Evolutionary conservation across 2,329 filamentous ascomycete genomes (phyloP).

Genomic region (Fusarium lateritium): DNA sequence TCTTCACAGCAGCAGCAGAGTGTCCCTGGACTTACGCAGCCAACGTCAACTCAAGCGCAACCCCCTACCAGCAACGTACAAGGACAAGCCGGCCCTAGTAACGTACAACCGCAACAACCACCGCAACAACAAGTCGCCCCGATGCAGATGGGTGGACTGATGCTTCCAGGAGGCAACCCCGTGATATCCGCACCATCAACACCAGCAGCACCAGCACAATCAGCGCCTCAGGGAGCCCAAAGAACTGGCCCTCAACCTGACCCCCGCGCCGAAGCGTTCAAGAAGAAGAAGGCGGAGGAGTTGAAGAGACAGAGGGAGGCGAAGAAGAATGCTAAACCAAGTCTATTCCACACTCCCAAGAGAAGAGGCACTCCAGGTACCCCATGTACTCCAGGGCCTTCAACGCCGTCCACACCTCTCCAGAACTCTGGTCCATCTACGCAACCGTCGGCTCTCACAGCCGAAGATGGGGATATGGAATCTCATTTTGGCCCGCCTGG

Average conservation of each 20-base stretch:
- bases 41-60: background rate
- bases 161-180: constrained; percentile 33
- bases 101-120: background rate
- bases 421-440: background rate
- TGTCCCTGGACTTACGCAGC: background rate
- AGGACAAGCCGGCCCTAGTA: background rate
- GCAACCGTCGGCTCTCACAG: background rate
- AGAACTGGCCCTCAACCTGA: background rate
- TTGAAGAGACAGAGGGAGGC: background rate
- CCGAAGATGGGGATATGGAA: background rate
- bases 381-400: background rate
- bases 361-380: background rate
- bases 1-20: background rate
- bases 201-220: background rate
- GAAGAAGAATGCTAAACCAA: constrained; percentile 6
- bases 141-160: constrained; percentile 8
- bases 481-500: background rate
- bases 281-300: constrained; percentile 6
- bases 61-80: background rate
- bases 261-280: background rate
- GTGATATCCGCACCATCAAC: background rate
- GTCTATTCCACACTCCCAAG: constrained; percentile 7
- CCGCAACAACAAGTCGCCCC: background rate
- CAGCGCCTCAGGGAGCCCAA: background rate
- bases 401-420: constrained; percentile 1